A percentile compares a stretch with the other conserved stretches of the same genome.
Conservation (phyloP, 2,329 filamentous ascomycete species). For the Fusarium neocosmosporiellum region DNA sequence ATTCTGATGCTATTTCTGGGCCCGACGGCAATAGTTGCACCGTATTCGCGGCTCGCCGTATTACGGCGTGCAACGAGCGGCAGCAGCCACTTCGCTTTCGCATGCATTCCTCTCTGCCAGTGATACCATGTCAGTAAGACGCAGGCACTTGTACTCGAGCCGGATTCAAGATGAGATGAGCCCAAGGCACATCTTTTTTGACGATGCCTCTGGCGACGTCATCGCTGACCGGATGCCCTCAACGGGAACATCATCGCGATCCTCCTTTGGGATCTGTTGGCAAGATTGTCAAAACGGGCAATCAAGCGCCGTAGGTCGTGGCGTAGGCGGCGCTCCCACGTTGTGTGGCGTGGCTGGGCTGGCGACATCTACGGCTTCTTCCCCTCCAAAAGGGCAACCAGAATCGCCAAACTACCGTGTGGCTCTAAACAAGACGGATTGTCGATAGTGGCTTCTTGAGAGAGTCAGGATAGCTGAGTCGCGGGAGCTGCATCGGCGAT, state of each 20-base stretch:
- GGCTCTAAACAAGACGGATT: not conserved
- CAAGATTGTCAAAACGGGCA: conserved; percentile 22
- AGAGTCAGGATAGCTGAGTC: not conserved
- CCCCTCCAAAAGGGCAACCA: not conserved
- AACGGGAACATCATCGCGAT: conserved; percentile 13
- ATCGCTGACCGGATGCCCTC: not conserved
- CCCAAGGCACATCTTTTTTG: not conserved
- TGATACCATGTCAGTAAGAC: not conserved
- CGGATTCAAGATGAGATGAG: conserved; percentile 6
- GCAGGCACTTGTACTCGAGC: not conserved
- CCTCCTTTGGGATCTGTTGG: conserved; percentile 6
- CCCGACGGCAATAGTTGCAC: not conserved
- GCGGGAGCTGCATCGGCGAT: not conserved
- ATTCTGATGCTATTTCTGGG: conserved; percentile 34
- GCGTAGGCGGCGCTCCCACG: conserved; percentile 29
- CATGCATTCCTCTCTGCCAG: not conserved
- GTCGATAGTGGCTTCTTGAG: not conserved
- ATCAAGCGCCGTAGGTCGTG: conserved; percentile 7
- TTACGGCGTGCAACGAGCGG: not conserved
- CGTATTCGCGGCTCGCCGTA: conserved; percentile 10
- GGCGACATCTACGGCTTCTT: conserved; percentile 15
- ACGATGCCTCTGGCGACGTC: conserved; percentile 13
- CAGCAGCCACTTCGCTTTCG: conserved; percentile 25
- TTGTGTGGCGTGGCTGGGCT: conserved; percentile 6
- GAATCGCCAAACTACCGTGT: not conserved